Base-by-base conservation (phyloP, 345 rosid species). In the Salix arbutifolia region DNA sequence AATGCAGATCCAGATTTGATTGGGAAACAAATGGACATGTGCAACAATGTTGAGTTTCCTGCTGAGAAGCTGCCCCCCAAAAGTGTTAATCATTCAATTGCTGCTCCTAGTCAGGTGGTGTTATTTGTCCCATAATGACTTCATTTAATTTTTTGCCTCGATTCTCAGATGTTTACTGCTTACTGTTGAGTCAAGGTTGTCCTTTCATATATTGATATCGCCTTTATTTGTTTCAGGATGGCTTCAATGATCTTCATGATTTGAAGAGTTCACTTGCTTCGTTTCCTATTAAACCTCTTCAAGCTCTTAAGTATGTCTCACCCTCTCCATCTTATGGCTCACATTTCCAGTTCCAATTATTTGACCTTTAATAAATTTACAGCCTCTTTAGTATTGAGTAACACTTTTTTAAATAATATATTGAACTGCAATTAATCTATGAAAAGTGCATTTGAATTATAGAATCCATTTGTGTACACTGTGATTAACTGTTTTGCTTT, bases 221-320 rank as follows among this genome's bases (percentile, higher is more conserved):
- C 44, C 69, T 62, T 71, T 75, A 72, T 76, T 78, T 80, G n/a
- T 84, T 84, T 69, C 92, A 95, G 99, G 97, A 91, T 40, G 89
- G 80, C 37, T 81, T 88, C 77, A 84, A 74, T 11, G 86, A 88
- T 72, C 76, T 92, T 42, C 84, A 76, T 84, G 96, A 90, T 89
- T 85, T 91, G 89, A 94, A 90, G 87, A 82, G 87, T 78, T 91
- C 98, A 26, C 86, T 93, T 68, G 84, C 92, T 75, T 85, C 94
- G 35, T 91, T 96, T 89, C 92, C 98, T 6, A 82, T 84, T 61
- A 93, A 87, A 72, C 98, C 99, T 82, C 90, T 96, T 82, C 92
- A 90, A 87, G 96, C 94, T 26, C 92, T 91, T 25, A 89, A 90
- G 97, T 93, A 88, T 31, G 76, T 56, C 38, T 70, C 65, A 40